Conservation (phyloP, 2,329 filamentous ascomycete genomes). For the Fusarium musae region DNA sequence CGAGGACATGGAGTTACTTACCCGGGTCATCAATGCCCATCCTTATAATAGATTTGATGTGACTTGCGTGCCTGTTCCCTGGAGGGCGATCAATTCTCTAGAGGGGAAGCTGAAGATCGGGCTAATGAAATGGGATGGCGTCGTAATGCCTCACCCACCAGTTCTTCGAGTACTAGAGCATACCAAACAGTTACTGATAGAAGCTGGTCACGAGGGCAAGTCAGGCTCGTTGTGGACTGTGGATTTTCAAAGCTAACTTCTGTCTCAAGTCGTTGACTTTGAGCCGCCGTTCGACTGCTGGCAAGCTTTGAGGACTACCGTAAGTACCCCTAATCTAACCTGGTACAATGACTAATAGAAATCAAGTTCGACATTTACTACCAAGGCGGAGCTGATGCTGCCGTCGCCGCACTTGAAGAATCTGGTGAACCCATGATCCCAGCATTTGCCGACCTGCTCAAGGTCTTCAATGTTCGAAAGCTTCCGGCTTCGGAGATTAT, state of each 20-base stretch:
- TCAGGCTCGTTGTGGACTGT: rapidly evolving
- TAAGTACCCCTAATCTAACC: background rate
- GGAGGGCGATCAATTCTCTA: background rate
- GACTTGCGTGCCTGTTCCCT: background rate
- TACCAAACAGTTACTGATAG: background rate
- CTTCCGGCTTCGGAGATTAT: background rate
- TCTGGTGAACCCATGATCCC: conserved; percentile 14
- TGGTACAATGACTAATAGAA: rapidly evolving
- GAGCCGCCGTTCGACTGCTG: conserved; percentile 20
- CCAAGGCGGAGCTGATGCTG: background rate
- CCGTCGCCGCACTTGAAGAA: background rate
- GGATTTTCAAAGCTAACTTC: rapidly evolving
- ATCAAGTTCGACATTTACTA: conserved; percentile 12
- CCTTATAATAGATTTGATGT: conserved; percentile 3
- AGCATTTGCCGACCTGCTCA: background rate
- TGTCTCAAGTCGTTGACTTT: conserved; percentile 6
- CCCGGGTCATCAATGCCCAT: background rate
- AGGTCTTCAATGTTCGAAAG: background rate
- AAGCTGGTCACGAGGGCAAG: conserved; percentile 11
- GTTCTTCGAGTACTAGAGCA: conserved; percentile 9
- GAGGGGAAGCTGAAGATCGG: conserved; percentile 2
- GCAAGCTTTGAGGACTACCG: background rate
- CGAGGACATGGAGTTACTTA: conserved; percentile 7
- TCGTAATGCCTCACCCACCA: conserved; percentile 17
- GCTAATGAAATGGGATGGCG: conserved; percentile 11